A percentile compares a stretch with the other conserved stretches of the same genome.
These are phyloP conservation scores for Ustilago tritici DNA, from an alignment of 1,284 basidiomycete species.

Conservation along the genomic window DNA sequence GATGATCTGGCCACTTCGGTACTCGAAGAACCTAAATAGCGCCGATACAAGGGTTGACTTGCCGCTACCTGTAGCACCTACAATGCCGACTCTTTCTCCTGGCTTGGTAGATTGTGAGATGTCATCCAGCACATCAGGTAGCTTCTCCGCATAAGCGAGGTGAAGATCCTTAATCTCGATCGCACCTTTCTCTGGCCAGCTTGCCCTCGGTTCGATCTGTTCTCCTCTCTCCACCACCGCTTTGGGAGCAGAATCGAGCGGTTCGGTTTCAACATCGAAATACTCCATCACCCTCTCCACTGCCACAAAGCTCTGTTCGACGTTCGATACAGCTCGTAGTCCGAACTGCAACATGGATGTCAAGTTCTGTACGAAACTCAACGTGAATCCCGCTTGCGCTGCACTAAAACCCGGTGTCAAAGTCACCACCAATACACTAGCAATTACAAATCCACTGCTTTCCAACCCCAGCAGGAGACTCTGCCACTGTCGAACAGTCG, in stretches of 20 bases:
- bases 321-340: constrained; percentile 67
- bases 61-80: constrained; percentile 73
- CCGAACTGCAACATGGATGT: constrained; percentile 56
- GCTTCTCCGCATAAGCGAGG: constrained; percentile 72
- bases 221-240: constrained; percentile 4
- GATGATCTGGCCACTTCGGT: constrained; percentile 75
- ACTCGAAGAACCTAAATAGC: constrained; percentile 81
- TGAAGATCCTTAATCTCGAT: constrained; percentile 67
- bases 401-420: constrained; percentile 31
- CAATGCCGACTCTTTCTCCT: constrained; percentile 74
- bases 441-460: constrained; percentile 58
- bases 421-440: constrained; percentile 56
- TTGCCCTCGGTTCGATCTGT: constrained; percentile 36
- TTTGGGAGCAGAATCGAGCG: constrained; percentile 50
- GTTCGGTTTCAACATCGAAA: constrained; percentile 46
- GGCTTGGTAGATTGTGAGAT: constrained; percentile 70
- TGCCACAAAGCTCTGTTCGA: constrained; percentile 69
- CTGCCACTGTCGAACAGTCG: constrained; percentile 86
- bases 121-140: constrained; percentile 72
- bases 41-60: constrained; percentile 81
- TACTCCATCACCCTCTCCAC: constrained; percentile 69
- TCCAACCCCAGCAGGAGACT: constrained; percentile 75
- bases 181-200: constrained; percentile 65
- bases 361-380: constrained; percentile 60
- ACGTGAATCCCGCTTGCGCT: constrained; percentile 56